Evolutionary conservation across 495 filamentous ascomycete genomes (phyloP).

Genomic region (Xylaria bambusicola): DNA sequence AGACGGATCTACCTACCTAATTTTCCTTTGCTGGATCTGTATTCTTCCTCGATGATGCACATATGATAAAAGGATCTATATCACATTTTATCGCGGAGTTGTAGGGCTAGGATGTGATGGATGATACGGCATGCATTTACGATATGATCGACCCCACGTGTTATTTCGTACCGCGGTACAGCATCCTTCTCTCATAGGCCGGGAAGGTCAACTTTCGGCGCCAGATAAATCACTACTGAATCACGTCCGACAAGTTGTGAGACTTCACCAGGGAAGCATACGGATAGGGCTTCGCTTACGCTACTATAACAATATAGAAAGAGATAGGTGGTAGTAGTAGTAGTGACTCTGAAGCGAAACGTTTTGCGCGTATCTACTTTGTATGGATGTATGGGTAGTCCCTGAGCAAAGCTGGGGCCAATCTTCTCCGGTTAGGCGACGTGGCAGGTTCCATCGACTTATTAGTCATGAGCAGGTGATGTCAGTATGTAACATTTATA

Average conservation of each 20-base stretch:
- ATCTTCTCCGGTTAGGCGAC: conserved; percentile 20
- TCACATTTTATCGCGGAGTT: neutral
- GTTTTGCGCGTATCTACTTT: too few species aligned
- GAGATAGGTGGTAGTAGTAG: too few species aligned
- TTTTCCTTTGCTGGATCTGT: neutral
- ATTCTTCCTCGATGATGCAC: neutral
- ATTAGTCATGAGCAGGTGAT: neutral
- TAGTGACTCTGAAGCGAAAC: too few species aligned
- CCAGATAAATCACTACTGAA: conserved; percentile 7
- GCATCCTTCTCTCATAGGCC: neutral
- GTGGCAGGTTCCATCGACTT: conserved; percentile 8
- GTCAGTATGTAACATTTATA: neutral
- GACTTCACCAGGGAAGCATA: neutral
- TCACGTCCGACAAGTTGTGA: too few species aligned
- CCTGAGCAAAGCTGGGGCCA: conserved; percentile 3
- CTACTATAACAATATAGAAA: too few species aligned
- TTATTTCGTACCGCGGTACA: conserved; percentile 4
- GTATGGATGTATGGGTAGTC: too few species aligned
- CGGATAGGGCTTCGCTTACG: too few species aligned
- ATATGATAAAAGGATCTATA: neutral
- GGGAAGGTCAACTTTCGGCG: neutral
- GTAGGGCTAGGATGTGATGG: neutral
- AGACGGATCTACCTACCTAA: too few species aligned
- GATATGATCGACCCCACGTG: neutral
- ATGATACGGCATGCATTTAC: neutral